These are phyloP conservation scores for Microdochium trichocladiopsis DNA, from an alignment of 2,329 filamentous ascomycete species.

Conservation along the genomic window DNA sequence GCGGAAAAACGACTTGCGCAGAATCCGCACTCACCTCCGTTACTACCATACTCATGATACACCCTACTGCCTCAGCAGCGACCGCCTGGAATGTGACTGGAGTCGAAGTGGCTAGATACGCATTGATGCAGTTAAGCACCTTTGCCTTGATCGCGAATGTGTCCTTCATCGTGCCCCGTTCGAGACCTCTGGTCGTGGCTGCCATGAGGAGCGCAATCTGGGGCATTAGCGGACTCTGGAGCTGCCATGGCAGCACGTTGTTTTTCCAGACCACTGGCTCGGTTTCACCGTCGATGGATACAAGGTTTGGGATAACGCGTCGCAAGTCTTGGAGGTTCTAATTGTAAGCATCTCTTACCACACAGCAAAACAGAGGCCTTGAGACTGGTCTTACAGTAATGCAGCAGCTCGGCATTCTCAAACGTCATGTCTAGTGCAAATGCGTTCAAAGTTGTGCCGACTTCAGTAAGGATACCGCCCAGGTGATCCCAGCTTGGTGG, in stretches of 20 bases:
- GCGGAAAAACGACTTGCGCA: too few species aligned
- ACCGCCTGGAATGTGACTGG: constrained; percentile 7
- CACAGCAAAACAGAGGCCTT: too few species aligned
- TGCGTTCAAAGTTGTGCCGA: constrained; percentile 28
- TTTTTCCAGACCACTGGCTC: constrained; percentile 13
- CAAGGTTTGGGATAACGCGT: constrained; percentile 20
- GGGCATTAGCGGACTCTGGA: constrained; percentile 20
- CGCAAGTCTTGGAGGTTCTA: constrained; percentile 9
- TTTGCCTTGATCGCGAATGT: constrained; percentile 14
- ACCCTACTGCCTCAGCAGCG: constrained; percentile 17
- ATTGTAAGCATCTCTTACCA: constrained; percentile 1
- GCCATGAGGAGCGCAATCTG: constrained; percentile 20
- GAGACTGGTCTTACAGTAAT: constrained; percentile 14
- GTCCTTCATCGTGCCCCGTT: constrained; percentile 14
- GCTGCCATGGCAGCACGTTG: constrained; percentile 19
- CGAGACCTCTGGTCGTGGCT: constrained; percentile 17
- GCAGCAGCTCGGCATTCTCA: constrained; percentile 15
- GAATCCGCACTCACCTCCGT: constrained; percentile 16
- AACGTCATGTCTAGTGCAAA: constrained; percentile 13
- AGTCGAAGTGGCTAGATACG: constrained; percentile 9
- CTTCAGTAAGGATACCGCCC: constrained; percentile 12
- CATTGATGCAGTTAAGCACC: constrained; percentile 18
- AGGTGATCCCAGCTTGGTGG: constrained; percentile 5
- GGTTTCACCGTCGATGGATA: constrained; percentile 19
- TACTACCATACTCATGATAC: constrained; percentile 19